Conservation (phyloP, 164 flowering plant genomes). For the Annona squamosa region DNA sequence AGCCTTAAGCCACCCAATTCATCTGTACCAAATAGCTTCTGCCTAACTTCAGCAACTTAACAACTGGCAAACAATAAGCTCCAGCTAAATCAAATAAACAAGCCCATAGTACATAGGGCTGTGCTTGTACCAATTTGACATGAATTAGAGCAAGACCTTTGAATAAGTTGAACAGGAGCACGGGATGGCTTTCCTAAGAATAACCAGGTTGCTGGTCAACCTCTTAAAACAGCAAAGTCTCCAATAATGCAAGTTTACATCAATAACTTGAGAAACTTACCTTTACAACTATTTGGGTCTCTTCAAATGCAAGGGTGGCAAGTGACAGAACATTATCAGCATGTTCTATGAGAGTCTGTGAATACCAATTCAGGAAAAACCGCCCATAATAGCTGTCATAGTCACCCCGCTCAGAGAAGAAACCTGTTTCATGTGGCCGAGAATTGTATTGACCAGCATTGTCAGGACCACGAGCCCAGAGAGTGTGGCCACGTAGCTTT, state of each 20-base stretch:
- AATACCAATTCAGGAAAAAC: constrained; percentile 85
- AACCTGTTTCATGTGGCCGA: constrained; percentile 78
- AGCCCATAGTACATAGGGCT: too few species aligned
- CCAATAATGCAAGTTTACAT: background rate
- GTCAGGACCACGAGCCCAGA: constrained; percentile 89
- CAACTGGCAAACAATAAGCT: too few species aligned
- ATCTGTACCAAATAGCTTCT: too few species aligned
- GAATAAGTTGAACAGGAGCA: too few species aligned
- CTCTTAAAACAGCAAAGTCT: background rate
- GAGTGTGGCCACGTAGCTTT: constrained; percentile 61
- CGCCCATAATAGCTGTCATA: constrained; percentile 92
- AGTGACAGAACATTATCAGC: constrained; percentile 77
- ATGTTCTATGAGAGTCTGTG: constrained; percentile 66
- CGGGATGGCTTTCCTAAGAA: background rate
- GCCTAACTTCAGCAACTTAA: too few species aligned
- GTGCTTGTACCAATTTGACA: too few species aligned
- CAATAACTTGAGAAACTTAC: constrained; percentile 24
- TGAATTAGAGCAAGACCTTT: too few species aligned
- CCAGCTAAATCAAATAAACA: too few species aligned
- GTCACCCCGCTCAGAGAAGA: constrained; percentile 88
- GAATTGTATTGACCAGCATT: constrained; percentile 90
- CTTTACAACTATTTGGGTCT: constrained; percentile 60
- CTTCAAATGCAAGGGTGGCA: constrained; percentile 82
- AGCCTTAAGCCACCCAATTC: too few species aligned
- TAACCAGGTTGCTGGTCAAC: background rate